Evolutionary conservation across 768 basidiomycete species (phyloP).

Genomic region (Termitomyces sp.): DNA sequence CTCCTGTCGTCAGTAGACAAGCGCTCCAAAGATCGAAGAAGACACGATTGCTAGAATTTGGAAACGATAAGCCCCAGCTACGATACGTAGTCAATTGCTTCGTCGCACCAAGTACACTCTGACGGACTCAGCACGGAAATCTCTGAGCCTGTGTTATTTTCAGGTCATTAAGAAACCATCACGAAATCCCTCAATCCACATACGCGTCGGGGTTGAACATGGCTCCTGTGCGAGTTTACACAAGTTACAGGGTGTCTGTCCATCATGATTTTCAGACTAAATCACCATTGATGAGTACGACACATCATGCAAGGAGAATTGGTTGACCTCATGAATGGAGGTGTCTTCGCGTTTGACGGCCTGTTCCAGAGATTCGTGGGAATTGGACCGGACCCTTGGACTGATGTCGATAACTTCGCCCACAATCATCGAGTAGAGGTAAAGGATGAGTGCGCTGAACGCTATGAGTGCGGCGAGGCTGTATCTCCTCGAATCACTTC

Average conservation of each 20-base stretch:
- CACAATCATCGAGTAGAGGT: background rate
- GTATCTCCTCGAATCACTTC: background rate
- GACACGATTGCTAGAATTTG: slow-evolving; percentile 22
- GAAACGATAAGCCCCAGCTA: background rate
- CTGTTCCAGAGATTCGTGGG: background rate
- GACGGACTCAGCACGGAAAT: slow-evolving; percentile 1
- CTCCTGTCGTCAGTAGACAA: slow-evolving; percentile 10
- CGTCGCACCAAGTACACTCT: slow-evolving; percentile 15
- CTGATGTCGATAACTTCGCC: background rate
- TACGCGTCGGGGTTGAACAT: slow-evolving; percentile 8
- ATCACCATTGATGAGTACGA: background rate
- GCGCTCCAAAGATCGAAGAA: slow-evolving; percentile 23
- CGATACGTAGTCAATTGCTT: background rate
- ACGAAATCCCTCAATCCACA: background rate
- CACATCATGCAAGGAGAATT: background rate
- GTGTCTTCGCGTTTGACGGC: background rate
- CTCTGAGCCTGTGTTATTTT: background rate
- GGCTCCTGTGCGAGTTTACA: background rate
- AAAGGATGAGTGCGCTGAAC: background rate
- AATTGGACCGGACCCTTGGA: background rate
- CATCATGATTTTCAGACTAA: slow-evolving; percentile 7
- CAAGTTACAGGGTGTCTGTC: slow-evolving; percentile 8
- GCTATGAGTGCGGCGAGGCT: background rate
- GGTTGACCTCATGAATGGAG: background rate
- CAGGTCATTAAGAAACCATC: background rate